Evolutionary conservation across 2,329 filamentous ascomycete genomes (phyloP).

Genomic region (Pezicula neosporulosa): DNA sequence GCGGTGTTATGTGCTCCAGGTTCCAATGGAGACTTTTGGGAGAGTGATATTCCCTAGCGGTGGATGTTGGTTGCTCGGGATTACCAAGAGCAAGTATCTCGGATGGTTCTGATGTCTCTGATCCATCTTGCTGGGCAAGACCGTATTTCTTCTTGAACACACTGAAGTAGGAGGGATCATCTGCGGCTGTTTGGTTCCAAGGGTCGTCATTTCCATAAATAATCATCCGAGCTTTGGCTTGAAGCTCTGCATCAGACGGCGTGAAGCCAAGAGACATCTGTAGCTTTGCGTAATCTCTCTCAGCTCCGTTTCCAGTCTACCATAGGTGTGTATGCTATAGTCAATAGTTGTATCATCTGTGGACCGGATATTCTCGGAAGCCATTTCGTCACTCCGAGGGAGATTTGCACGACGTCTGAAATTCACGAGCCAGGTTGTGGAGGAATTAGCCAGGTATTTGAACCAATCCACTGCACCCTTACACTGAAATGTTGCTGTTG

Average conservation of each 20-base stretch:
- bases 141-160: slow-evolving; percentile 40
- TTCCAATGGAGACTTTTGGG: slow-evolving; percentile 24
- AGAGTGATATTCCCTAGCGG: slow-evolving; percentile 5
- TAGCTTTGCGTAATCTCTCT: slow-evolving; percentile 45
- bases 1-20: slow-evolving; percentile 9
- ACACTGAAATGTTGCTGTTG: slow-evolving; percentile 25
- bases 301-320: slow-evolving; percentile 48
- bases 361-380: slow-evolving; percentile 43
- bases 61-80: slow-evolving; percentile 2
- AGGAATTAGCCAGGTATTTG: slow-evolving; percentile 46
- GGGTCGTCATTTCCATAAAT: slow-evolving; percentile 60
- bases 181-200: slow-evolving; percentile 62
- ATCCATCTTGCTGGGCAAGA: slow-evolving; percentile 16
- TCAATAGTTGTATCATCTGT: slow-evolving; percentile 53
- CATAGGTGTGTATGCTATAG: slow-evolving; percentile 57
- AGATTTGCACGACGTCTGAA: slow-evolving; percentile 56
- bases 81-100: not conserved
- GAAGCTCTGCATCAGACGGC: slow-evolving; percentile 51
- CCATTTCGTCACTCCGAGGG: slow-evolving; percentile 53
- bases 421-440: slow-evolving; percentile 50
- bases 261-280: slow-evolving; percentile 43
- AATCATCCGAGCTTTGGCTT: slow-evolving; percentile 54
- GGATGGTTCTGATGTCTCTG: slow-evolving; percentile 14
- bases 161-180: slow-evolving; percentile 50
- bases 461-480: slow-evolving; percentile 47